These are phyloP conservation scores for Phytophthora rubi DNA, from an alignment of 352 stramenopile species.

Conservation along the genomic window DNA sequence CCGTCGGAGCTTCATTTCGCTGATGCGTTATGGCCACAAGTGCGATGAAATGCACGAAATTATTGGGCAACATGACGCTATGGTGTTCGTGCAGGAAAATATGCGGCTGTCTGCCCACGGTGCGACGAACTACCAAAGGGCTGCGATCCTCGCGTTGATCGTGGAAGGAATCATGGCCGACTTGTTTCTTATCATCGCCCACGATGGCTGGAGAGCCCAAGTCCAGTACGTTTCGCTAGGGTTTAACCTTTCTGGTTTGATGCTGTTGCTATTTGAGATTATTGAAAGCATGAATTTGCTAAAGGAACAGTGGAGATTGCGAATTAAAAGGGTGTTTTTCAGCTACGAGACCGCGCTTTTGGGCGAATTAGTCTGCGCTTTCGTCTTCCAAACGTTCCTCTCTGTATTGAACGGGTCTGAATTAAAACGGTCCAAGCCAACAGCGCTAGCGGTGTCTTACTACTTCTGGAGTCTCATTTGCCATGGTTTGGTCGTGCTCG, in stretches of 20 bases:
- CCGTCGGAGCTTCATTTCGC: constrained; percentile 5
- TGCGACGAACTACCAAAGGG: constrained; percentile 13
- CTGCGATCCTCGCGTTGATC: constrained; percentile 12
- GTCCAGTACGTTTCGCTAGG: constrained; percentile 25
- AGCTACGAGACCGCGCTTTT: constrained; percentile 17
- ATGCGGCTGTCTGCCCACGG: constrained; percentile 18
- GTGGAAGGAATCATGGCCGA: constrained; percentile 20
- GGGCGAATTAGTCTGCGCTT: constrained; percentile 3
- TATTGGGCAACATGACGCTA: background rate
- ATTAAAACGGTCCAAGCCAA: constrained; percentile 3
- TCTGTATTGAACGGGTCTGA: constrained; percentile 8
- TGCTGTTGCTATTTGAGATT: constrained; percentile 29
- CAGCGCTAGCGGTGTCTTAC: constrained; percentile 16
- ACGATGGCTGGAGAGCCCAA: constrained; percentile 6
- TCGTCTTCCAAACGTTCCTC: constrained; percentile 11
- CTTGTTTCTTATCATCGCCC: constrained; percentile 21
- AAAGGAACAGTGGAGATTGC: background rate
- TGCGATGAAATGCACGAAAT: constrained; percentile 1
- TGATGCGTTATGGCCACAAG: background rate
- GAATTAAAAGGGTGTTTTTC: constrained; percentile 14
- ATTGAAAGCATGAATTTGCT: constrained; percentile 7
- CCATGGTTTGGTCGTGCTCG: constrained; percentile 14
- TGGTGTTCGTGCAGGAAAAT: constrained; percentile 14
- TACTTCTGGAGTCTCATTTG: constrained; percentile 18
- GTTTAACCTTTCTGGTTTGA: constrained; percentile 22